Percentiles rank a stretch among this genome's conserved stretches.
Evolutionary conservation across 1,284 basidiomycete species (phyloP).

Genomic region (Marasmius fiardii): DNA sequence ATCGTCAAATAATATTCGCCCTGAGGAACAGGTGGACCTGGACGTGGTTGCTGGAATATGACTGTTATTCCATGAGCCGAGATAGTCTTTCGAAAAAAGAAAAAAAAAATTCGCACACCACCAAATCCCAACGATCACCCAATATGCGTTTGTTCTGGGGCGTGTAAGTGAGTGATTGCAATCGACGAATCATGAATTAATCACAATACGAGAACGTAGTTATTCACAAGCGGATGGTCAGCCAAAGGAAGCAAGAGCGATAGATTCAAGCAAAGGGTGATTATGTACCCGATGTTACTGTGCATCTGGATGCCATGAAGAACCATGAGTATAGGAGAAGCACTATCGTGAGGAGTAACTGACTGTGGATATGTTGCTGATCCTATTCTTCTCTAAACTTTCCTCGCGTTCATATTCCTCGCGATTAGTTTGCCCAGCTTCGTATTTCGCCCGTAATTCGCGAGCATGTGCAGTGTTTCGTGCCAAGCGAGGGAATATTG

Average conservation of each 20-base stretch:
- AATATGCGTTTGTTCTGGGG: slow-evolving; percentile 66
- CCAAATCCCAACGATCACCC: slow-evolving; percentile 73
- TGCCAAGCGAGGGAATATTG: slow-evolving; percentile 79
- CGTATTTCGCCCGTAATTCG: slow-evolving; percentile 52
- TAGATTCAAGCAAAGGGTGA: slow-evolving; percentile 64
- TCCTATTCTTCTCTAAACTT: slow-evolving; percentile 79
- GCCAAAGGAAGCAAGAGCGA: slow-evolving; percentile 71
- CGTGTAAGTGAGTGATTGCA: slow-evolving; percentile 7
- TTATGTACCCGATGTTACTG: slow-evolving; percentile 74
- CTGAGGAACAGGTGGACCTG: slow-evolving; percentile 70
- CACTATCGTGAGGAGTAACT: slow-evolving; percentile 17
- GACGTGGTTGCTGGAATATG: slow-evolving; percentile 72
- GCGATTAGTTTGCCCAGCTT: slow-evolving; percentile 51
- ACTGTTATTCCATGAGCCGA: slow-evolving; percentile 36
- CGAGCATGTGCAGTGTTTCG: slow-evolving; percentile 74
- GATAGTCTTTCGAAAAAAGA: slow-evolving; percentile 1
- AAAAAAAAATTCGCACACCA: slow-evolving; percentile 59
- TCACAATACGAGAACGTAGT: slow-evolving; percentile 63
- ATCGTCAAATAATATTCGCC: slow-evolving; percentile 71
- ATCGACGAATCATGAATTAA: slow-evolving; percentile 19
- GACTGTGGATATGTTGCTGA: slow-evolving; percentile 84
- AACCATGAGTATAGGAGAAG: slow-evolving; percentile 13
- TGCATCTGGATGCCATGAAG: slow-evolving; percentile 46
- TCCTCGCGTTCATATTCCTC: slow-evolving; percentile 76
- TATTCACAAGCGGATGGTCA: slow-evolving; percentile 66